Conservation (phyloP, 2,329 filamentous ascomycete genomes). For the Fusarium decemcellulare region DNA sequence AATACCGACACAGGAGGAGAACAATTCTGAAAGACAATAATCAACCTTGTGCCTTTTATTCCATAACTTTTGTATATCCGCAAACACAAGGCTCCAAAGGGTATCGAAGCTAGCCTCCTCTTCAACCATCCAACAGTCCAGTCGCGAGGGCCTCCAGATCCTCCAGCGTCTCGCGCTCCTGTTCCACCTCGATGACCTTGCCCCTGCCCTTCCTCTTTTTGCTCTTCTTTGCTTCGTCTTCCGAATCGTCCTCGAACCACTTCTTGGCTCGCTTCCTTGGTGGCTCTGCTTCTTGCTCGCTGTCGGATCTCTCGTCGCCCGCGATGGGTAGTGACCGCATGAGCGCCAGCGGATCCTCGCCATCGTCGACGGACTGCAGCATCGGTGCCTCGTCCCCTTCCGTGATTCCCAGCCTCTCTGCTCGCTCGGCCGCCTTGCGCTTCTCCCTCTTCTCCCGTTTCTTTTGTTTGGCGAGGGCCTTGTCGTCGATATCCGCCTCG, state of each 20-base stretch:
- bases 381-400: conserved; percentile 48
- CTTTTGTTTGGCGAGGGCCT: conserved; percentile 84
- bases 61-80: conserved; percentile 41
- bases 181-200: conserved; percentile 72
- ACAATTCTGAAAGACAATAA: background rate
- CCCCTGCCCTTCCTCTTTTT: conserved; percentile 61
- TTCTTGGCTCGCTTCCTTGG: conserved; percentile 77
- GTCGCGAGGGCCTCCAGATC: conserved; percentile 84
- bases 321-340: conserved; percentile 70
- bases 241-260: conserved; percentile 82
- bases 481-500: conserved; percentile 86
- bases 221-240: conserved; percentile 60
- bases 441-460: conserved; percentile 82
- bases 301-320: conserved; percentile 52
- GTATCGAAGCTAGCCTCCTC: conserved; percentile 46
- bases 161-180: conserved; percentile 83
- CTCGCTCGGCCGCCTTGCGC: conserved; percentile 75
- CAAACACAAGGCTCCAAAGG: conserved; percentile 38
- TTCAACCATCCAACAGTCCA: conserved; percentile 72
- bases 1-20: background rate
- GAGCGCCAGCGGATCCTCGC: conserved; percentile 63
- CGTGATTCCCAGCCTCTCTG: conserved; percentile 52
- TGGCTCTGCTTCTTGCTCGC: conserved; percentile 57
- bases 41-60: conserved; percentile 22
- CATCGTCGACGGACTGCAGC: conserved; percentile 51